Conservation (phyloP, 2,329 filamentous ascomycete species). For the Exophiala sideris region DNA sequence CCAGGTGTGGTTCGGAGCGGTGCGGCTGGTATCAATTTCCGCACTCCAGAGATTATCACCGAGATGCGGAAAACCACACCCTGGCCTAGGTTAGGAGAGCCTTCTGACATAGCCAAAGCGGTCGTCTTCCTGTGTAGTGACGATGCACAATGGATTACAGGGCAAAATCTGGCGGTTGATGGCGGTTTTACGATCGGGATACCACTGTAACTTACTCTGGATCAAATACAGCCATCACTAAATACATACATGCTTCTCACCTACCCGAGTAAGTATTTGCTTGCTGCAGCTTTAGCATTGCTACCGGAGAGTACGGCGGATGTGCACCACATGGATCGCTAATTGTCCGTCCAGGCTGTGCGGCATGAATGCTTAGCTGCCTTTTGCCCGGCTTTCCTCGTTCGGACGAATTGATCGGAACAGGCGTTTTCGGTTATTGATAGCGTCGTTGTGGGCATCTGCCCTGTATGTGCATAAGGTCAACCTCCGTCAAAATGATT, state of each 20-base stretch:
- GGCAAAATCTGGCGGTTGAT: conserved; percentile 43
- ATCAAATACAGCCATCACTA: background rate
- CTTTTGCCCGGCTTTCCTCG: no score
- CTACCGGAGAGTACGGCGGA: no score
- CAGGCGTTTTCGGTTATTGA: no score
- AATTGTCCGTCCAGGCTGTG: no score
- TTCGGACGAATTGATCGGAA: no score
- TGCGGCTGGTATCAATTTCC: conserved; percentile 6
- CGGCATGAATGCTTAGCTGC: no score
- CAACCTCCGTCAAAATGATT: no score
- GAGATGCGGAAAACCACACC: conserved; percentile 17
- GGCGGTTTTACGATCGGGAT: conserved; percentile 37
- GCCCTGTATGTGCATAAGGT: no score
- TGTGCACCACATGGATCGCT: no score
- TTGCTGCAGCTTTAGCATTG: background rate
- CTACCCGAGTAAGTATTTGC: background rate
- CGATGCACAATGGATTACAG: conserved; percentile 46
- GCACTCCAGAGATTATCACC: conserved; percentile 4
- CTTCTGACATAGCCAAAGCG: conserved; percentile 37
- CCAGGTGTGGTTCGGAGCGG: conserved; percentile 35
- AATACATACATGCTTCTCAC: no score
- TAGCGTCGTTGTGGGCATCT: no score
- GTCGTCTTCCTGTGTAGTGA: conserved; percentile 47
- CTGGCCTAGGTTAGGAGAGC: conserved; percentile 26
- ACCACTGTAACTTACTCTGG: conserved; percentile 2